These are phyloP conservation scores for Kodamaea neixiangensis DNA, from an alignment of 805 yeast genomes.

Conservation along the genomic window DNA sequence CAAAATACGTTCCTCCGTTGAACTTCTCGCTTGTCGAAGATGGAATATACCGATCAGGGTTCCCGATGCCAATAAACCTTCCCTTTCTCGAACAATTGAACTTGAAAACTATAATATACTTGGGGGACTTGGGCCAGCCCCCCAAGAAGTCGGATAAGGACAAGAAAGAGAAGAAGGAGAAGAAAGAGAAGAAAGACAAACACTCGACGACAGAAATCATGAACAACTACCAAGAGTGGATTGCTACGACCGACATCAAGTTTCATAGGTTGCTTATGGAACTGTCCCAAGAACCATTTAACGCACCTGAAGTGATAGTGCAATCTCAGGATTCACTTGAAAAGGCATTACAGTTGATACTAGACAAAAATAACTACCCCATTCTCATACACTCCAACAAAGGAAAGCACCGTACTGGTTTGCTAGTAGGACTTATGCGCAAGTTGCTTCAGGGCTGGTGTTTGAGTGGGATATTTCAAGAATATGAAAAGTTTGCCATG, in stretches of 20 bases:
- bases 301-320: slow-evolving; percentile 49
- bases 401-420: slow-evolving; percentile 97
- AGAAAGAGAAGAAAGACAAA: slow-evolving; percentile 33
- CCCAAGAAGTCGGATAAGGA: slow-evolving; percentile 21
- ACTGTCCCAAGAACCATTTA: slow-evolving; percentile 76
- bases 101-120: slow-evolving; percentile 76
- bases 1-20: slow-evolving; percentile 75
- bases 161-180: slow-evolving; percentile 22
- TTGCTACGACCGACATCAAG: slow-evolving; percentile 50
- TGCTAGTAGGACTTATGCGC: slow-evolving; percentile 87
- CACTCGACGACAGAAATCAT: slow-evolving; percentile 55
- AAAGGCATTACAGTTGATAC: slow-evolving; percentile 54
- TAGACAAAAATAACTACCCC: slow-evolving; percentile 76
- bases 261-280: slow-evolving; percentile 66
- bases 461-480: slow-evolving; percentile 88
- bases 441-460: slow-evolving; percentile 92
- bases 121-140: slow-evolving; percentile 60
- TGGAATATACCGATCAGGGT: slow-evolving; percentile 87
- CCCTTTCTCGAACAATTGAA: slow-evolving; percentile 71
- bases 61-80: slow-evolving; percentile 85
- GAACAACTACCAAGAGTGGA: slow-evolving; percentile 69
- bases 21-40: slow-evolving; percentile 89
- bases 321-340: slow-evolving; percentile 50
- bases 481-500: slow-evolving; percentile 87
- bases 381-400: slow-evolving; percentile 89